Base-by-base conservation (phyloP, 73 alveolate species). In the Breviolum minutum region DNA sequence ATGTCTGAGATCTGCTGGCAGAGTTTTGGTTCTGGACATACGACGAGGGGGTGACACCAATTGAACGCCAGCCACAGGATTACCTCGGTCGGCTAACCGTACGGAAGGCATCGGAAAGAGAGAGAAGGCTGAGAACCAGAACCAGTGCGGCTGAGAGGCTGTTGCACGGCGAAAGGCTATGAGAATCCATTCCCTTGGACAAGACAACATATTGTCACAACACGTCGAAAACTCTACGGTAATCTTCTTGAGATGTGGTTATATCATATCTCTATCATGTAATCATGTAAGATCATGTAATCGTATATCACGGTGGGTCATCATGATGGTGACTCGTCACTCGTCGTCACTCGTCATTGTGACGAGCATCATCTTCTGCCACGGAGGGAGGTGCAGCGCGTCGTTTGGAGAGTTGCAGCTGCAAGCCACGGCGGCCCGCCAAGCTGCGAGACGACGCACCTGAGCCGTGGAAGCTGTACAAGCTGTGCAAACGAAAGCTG, bases 341-440 rank as follows among this genome's bases (percentile, higher is more conserved):
- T 40, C 54, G 54, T 40, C 54, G 5, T 40, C 54, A 40, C 3
- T 40, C 3, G 54, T 40, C n/a, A n/a, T 40, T 40, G 5, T 2
- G 48, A 2, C 83, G 27, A 19, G 86, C n/a, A 26, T 40, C 88
- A 29, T 80, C 88, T 17, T 80, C 88, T 10, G 68, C 69, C 88
- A 80, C 88, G 22, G 88, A 9, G 69, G 88, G 68, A 27, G 88
- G 88, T 7, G 88, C 12, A 27, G 86, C 62, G 63, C 88, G 88
- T 12, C 88, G 88, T 27, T 80, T 80, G 88, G 16, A 40, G 32
- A 80, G 88, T 66, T 80, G 88, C 88, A 80, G 69, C 68, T 80
- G 88, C 88, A 80, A 66, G 68, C 88, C 88, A 19, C 88, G 88
- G 68, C 88, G 88, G 13, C 88, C 88, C 88, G 88, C 88, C 68